phyloP scores from a whole-genome alignment of 495 filamentous ascomycete genomes.

The Bacidia rubella region DNA sequence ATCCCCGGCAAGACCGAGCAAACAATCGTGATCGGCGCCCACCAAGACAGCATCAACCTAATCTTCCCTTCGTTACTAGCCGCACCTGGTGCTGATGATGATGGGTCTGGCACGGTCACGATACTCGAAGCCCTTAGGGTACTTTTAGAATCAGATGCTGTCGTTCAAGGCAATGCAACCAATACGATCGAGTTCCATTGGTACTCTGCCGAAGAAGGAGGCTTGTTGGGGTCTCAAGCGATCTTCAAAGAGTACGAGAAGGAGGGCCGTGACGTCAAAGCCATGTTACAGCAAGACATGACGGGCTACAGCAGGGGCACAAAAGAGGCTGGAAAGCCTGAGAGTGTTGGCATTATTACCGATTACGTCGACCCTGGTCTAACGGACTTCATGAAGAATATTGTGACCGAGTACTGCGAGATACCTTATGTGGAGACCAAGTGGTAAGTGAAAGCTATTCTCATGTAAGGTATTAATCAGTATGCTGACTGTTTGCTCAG shows the following conservation, averaged over 20 bases:
- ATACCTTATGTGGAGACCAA: slow-evolving; percentile 85
- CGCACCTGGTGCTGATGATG: slow-evolving; percentile 63
- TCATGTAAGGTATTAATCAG: too few relatives aligned
- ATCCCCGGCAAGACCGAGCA: slow-evolving; percentile 77
- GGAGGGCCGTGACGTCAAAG: slow-evolving; percentile 63
- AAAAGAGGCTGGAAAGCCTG: slow-evolving; percentile 65
- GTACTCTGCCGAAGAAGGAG: slow-evolving; percentile 87
- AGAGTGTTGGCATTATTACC: slow-evolving; percentile 84
- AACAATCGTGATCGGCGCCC: slow-evolving; percentile 65
- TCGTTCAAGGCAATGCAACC: slow-evolving; percentile 36
- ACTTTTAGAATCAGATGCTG: slow-evolving; percentile 41
- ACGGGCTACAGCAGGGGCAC: slow-evolving; percentile 82
- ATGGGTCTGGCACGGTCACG: slow-evolving; percentile 66
- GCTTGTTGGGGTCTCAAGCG: slow-evolving; percentile 71
- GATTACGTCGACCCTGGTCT: slow-evolving; percentile 77
- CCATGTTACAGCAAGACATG: slow-evolving; percentile 99
- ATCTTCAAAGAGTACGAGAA: slow-evolving; percentile 80
- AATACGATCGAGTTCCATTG: slow-evolving; percentile 96
- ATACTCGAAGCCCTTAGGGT: slow-evolving; percentile 59
- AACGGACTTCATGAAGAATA: slow-evolving; percentile 82
- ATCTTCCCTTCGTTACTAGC: slow-evolving; percentile 74
- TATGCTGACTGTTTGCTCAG: not conserved
- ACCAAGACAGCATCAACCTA: slow-evolving; percentile 81
- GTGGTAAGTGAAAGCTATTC: slow-evolving; percentile 43
- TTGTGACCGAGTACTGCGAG: slow-evolving; percentile 78